Evolutionary conservation across 257 asterid genomes (phyloP).

Genomic region (Lantana camara): DNA sequence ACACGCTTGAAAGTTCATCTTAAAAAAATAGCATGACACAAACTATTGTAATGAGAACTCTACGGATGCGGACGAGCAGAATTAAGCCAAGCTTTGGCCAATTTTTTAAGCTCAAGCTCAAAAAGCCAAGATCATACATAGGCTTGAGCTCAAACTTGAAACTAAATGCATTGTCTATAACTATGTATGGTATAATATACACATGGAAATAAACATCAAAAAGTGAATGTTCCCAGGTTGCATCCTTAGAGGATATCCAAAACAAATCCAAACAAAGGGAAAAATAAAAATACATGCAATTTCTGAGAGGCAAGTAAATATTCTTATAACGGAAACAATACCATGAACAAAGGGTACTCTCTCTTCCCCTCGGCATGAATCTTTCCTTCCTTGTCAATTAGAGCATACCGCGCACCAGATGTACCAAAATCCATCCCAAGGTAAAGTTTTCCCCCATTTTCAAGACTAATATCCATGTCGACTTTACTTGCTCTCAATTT

Average conservation of each 20-base stretch:
- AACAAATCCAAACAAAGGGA: background rate
- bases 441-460: conserved; percentile 54
- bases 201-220: too few species aligned
- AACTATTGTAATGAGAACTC: background rate
- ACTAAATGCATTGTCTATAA: too few species aligned
- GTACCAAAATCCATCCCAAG: conserved; percentile 97
- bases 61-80: too few species aligned
- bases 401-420: conserved; percentile 84
- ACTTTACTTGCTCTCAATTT: conserved; percentile 33
- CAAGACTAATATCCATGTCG: conserved; percentile 30
- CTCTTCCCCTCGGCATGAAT: conserved; percentile 73
- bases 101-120: too few species aligned
- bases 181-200: too few species aligned
- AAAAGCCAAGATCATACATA: too few species aligned
- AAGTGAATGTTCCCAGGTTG: too few species aligned
- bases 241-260: background rate
- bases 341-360: conserved; percentile 70
- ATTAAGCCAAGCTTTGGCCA: too few species aligned
- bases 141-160: too few species aligned
- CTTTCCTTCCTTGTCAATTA: conserved; percentile 59
- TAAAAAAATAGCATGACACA: conserved; percentile 11
- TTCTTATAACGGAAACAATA: conserved; percentile 27
- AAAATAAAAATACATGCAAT: background rate
- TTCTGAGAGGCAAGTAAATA: conserved; percentile 6
- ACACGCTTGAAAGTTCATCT: conserved; percentile 41